These are phyloP conservation scores for Stenocarpella maydis DNA, from an alignment of 2,329 filamentous ascomycete species.

Conservation along the genomic window DNA sequence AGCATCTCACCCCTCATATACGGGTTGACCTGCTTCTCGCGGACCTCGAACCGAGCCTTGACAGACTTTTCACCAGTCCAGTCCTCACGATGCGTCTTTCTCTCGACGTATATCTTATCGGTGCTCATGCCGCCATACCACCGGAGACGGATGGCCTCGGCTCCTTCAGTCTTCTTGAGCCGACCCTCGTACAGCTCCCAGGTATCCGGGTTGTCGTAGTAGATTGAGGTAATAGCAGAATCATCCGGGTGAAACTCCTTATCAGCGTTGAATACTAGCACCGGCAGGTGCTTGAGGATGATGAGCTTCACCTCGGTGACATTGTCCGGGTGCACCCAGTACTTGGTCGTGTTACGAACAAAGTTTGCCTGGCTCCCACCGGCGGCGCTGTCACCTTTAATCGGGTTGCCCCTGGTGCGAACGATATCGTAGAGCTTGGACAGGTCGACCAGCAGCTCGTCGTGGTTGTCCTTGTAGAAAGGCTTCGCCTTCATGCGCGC, in stretches of 20 bases:
- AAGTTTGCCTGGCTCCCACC: conserved; percentile 95
- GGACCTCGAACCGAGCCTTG: conserved; percentile 92
- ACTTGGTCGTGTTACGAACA: conserved; percentile 96
- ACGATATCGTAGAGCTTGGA: conserved; percentile 96
- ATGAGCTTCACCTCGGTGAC: conserved; percentile 98
- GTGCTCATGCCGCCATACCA: conserved; percentile 98
- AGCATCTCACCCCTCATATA: conserved; percentile 87
- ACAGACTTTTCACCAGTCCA: conserved; percentile 99
- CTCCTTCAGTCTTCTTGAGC: conserved; percentile 96
- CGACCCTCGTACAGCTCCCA: conserved; percentile 96
- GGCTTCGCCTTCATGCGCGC: conserved; percentile 93
- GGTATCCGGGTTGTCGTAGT: conserved; percentile 93
- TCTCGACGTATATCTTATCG: conserved; percentile 95
- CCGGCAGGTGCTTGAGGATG: conserved; percentile 95
- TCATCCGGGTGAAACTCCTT: conserved; percentile 95
- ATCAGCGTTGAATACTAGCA: conserved; percentile 95
- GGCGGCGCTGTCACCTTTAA: conserved; percentile 89
- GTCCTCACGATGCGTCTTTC: conserved; percentile 97
- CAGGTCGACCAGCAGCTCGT: conserved; percentile 91
- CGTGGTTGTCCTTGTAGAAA: conserved; percentile 99
- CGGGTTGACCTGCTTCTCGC: conserved; percentile 97
- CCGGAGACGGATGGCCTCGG: conserved; percentile 92
- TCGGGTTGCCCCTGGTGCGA: conserved; percentile 88
- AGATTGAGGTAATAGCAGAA: conserved; percentile 96
- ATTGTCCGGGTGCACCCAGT: conserved; percentile 99